Evolutionary conservation across 305 asterid species (phyloP).

Genomic region (Withania somnifera): DNA sequence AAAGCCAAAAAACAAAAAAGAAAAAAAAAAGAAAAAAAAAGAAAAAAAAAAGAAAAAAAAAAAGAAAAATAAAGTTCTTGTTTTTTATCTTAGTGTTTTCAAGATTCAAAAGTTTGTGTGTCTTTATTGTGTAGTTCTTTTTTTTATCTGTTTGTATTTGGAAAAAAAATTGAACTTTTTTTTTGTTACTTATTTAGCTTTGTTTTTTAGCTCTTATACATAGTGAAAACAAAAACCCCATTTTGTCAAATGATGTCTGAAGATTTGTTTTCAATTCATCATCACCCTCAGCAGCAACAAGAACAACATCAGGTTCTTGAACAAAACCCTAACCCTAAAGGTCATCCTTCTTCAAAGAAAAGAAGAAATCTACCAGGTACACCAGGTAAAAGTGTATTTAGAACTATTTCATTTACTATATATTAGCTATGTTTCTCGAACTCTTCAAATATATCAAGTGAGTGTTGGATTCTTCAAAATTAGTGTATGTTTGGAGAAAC

Average conservation of each 20-base stretch:
- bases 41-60: too few relatives aligned
- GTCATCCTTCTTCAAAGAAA: constrained; percentile 42
- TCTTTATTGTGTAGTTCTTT: constrained; percentile 9
- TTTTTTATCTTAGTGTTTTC: constrained; percentile 20
- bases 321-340: constrained; percentile 50
- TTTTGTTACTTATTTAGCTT: neutral
- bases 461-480: too few relatives aligned
- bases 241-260: constrained; percentile 51
- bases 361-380: constrained; percentile 71
- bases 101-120: neutral
- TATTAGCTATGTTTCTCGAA: too few relatives aligned
- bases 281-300: constrained; percentile 2
- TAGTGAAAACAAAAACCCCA: neutral
- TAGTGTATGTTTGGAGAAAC: too few relatives aligned
- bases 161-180: neutral
- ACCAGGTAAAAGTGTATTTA: constrained; percentile 35
- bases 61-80: constrained; percentile 1
- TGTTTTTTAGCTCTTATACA: constrained; percentile 34
- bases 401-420: too few relatives aligned
- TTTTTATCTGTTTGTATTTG: constrained; percentile 43
- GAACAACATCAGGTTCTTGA: constrained; percentile 23
- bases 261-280: constrained; percentile 48
- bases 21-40: too few relatives aligned
- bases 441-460: too few relatives aligned
- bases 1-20: neutral